These are phyloP conservation scores for Elaphomyces granulatus DNA, from an alignment of 495 filamentous ascomycete genomes.

Conservation along the genomic window DNA sequence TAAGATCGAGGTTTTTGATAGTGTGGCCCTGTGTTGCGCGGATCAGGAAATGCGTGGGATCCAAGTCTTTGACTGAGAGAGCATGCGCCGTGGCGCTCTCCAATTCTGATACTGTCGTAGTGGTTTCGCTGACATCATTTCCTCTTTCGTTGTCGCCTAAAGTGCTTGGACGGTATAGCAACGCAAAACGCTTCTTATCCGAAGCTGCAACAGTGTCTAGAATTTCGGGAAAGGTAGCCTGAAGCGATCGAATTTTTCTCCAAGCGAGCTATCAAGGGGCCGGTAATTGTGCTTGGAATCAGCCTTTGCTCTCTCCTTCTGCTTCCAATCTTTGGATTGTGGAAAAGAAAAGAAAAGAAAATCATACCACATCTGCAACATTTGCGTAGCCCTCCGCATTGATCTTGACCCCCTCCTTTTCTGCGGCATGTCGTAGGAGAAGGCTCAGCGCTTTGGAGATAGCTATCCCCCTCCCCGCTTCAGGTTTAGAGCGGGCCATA, in stretches of 20 bases:
- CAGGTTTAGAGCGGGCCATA: too few relatives aligned
- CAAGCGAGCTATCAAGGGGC: slow-evolving; percentile 45
- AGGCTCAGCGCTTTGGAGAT: slow-evolving; percentile 71
- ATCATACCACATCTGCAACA: slow-evolving; percentile 62
- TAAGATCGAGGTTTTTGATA: slow-evolving; percentile 45
- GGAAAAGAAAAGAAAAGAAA: slow-evolving; percentile 1
- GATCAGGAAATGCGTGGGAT: slow-evolving; percentile 64
- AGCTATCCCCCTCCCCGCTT: slow-evolving; percentile 35
- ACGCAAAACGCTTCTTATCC: slow-evolving; percentile 80
- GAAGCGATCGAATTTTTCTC: slow-evolving; percentile 50
- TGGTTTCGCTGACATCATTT: slow-evolving; percentile 6
- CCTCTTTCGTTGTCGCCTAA: slow-evolving; percentile 8
- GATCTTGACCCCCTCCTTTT: slow-evolving; percentile 59
- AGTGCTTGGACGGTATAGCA: slow-evolving; percentile 33
- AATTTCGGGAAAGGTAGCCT: slow-evolving; percentile 63
- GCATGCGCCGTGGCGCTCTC: slow-evolving; percentile 19
- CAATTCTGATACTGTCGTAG: slow-evolving; percentile 1
- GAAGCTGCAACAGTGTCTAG: slow-evolving; percentile 51
- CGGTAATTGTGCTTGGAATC: background rate
- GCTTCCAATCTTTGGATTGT: background rate
- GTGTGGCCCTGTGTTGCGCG: slow-evolving; percentile 88
- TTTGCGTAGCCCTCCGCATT: slow-evolving; percentile 68
- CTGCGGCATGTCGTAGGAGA: slow-evolving; percentile 72
- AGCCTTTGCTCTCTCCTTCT: background rate
- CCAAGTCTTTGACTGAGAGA: slow-evolving; percentile 17